Base-by-base conservation (phyloP, 2,329 filamentous ascomycete genomes). In the Fonsecaea nubica region DNA sequence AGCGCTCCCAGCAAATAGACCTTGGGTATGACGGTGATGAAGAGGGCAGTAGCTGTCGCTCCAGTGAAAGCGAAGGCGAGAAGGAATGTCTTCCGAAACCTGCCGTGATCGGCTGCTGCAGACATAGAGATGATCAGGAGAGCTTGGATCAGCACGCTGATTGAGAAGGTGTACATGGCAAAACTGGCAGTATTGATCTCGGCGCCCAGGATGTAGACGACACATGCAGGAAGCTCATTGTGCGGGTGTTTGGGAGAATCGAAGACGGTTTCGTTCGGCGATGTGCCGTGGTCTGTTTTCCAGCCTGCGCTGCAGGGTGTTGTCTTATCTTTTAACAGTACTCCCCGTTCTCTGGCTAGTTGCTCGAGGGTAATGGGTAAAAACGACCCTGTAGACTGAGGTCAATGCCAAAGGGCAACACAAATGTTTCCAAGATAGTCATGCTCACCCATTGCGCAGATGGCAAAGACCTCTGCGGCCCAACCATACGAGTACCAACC, bases 401-500 rank as follows among this genome's bases (percentile, higher is more conserved):
- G 57, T 59, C 42, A 59, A 48, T 33, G 5, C 25, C 15, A n/a
- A 33, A 9, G 30, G 7, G 30, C n/a, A 25, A 21, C 3, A 25
- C 42, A 18, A 30, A 50, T 50, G 9, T 9, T 50, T 25, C 21
- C 32, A 15, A 12, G 13, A 9, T 33, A n/a, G 42, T 18, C 12
- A 18, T 50, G 40, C 62, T 67, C 77, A 80, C 93, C 89, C 76
- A 91, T 87, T 25, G 89, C 94, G 78, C 95, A 98, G 64, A 98
- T 92, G 15, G 96, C 92, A 77, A 97, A 98, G 62, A 96, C 94
- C 81, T 99, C 95, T 21, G 94, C 93, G 30, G 95, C 95, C 84
- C 96, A 98, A 50, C 91, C 91, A 82, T 98, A 98, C 77, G 90
- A 90, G 80, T 98, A 99, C 92, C 96, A 99, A 73, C 94, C 95